These are phyloP conservation scores for Populus euphratica DNA, from an alignment of 345 rosid genomes.

Conservation along the genomic window DNA sequence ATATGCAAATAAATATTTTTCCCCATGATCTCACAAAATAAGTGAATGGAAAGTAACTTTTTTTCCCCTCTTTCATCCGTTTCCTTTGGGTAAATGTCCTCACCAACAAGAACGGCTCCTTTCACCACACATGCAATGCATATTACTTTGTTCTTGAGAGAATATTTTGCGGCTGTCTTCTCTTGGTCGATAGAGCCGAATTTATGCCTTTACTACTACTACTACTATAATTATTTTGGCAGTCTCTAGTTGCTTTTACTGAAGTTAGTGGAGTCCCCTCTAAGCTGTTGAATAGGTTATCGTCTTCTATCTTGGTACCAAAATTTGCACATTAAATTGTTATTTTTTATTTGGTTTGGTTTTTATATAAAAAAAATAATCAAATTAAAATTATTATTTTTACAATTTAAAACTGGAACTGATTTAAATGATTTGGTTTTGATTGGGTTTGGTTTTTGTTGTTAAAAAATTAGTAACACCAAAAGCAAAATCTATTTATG, in stretches of 20 bases:
- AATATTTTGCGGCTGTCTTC: background rate
- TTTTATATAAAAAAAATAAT: too few species aligned
- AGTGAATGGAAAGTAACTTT: background rate
- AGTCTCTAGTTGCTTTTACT: background rate
- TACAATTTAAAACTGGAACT: too few species aligned
- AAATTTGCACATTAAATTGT: background rate
- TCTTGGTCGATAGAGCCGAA: background rate
- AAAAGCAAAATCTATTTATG: too few species aligned
- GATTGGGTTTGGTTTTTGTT: too few species aligned
- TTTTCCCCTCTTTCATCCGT: background rate
- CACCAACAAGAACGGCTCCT: background rate
- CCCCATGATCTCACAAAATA: background rate
- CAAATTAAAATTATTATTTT: too few species aligned
- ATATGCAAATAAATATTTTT: background rate
- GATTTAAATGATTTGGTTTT: accelerated
- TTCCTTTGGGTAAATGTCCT: background rate
- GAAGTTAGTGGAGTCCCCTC: background rate
- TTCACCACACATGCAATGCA: background rate
- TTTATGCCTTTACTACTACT: background rate
- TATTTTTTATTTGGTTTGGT: too few species aligned
- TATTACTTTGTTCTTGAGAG: background rate
- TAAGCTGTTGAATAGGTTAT: too few species aligned
- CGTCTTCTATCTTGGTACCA: background rate
- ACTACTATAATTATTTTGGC: background rate
- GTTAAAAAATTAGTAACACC: too few species aligned